Evolutionary conservation across 495 filamentous ascomycete genomes (phyloP), one percentile per base, ranked within the genome.

Genomic region (Chaetomium fimeti): DNA sequence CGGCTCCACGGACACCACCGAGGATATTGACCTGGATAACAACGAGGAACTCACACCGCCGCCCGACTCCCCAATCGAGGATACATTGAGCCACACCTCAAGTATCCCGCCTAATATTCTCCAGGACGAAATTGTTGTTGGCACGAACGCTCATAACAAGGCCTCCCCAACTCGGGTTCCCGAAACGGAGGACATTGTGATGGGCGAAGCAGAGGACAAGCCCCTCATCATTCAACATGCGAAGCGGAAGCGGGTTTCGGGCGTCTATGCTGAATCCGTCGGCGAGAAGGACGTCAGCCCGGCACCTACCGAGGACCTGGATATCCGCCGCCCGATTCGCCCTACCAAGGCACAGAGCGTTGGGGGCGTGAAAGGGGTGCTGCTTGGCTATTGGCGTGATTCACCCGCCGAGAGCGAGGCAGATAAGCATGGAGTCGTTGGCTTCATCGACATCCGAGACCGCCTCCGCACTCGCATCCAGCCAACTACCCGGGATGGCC

Each of bases 311-410:
- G 72, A 74, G 13, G 67, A 72, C 0, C 58, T 58, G 3, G 74
- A 75, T 9, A 7, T 65, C 16, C 60, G 43, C 13, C 70, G 40
- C 6, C 47, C 40, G 5, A 16, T 32, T 53, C 65, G 63, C 4
- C 77, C 75, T 7, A 20, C 67, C 43, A 75, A 72, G 27, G 72
- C 69, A 4, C 71, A 69, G 16, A 73, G 68, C 18, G 63, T 66
- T 15, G 72, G 71, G 13, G 73, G 67, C 1, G 66, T 74, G 9
- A 82, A 83, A 60, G 77, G 79, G 9, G 76, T 83, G 9, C 64
- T 77, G 18, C 69, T 85, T 38, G 83, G 83, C 48, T 80, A 78
- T 54, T 85, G 83, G 83, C 75, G 82, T n/a, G 80, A 83, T 40
- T 84, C 82, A 0, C 69, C 72, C 7, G 74, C 79, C 3, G 71